These are phyloP conservation scores for Solanum rostratum DNA, from an alignment of 257 asterid species.

Conservation along the genomic window DNA sequence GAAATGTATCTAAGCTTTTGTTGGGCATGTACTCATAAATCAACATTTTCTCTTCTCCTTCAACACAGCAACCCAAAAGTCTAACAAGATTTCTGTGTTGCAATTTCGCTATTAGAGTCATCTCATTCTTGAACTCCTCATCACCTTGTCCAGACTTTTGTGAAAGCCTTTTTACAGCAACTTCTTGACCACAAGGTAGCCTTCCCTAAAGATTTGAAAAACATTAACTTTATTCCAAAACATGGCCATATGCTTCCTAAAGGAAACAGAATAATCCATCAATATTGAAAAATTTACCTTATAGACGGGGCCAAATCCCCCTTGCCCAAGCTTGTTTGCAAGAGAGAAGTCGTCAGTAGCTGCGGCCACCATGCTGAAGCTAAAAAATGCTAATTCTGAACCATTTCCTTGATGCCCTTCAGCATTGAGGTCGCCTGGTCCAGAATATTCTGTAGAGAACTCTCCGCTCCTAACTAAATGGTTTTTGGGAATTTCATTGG, in stretches of 20 bases:
- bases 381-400: slow-evolving; percentile 43
- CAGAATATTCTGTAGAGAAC: slow-evolving; percentile 31
- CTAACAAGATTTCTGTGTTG: slow-evolving; percentile 81
- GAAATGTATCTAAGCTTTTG: slow-evolving; percentile 63
- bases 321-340: slow-evolving; percentile 71
- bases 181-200: slow-evolving; percentile 45
- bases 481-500: slow-evolving; percentile 11
- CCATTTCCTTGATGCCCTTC: slow-evolving; percentile 51
- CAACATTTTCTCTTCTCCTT: slow-evolving; percentile 72
- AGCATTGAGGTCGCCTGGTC: slow-evolving; percentile 17
- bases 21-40: slow-evolving; percentile 88
- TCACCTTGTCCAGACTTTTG: slow-evolving; percentile 68
- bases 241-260: neutral
- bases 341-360: slow-evolving; percentile 57
- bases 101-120: slow-evolving; percentile 57
- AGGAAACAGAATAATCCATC: neutral
- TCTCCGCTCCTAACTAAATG: slow-evolving; percentile 28
- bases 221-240: neutral
- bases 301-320: slow-evolving; percentile 88
- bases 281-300: slow-evolving; percentile 23
- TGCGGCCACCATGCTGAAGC: slow-evolving; percentile 36
- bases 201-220: slow-evolving; percentile 34
- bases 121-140: slow-evolving; percentile 77
- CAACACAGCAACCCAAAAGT: slow-evolving; percentile 73
- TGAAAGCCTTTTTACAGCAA: slow-evolving; percentile 84